These are phyloP conservation scores for Aquilaria sinensis DNA, from an alignment of 345 rosid species.

Conservation along the genomic window DNA sequence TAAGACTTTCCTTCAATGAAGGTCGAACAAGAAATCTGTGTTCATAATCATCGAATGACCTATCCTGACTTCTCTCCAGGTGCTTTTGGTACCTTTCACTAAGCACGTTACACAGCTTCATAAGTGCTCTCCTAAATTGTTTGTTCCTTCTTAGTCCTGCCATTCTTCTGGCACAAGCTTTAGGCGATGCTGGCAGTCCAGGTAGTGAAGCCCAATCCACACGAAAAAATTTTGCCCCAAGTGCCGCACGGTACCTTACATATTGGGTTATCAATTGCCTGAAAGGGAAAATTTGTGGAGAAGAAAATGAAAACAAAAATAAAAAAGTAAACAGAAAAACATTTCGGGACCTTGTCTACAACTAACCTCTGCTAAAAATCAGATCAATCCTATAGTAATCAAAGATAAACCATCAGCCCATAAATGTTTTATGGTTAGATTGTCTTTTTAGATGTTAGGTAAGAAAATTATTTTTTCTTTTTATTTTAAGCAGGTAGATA, in stretches of 20 bases:
- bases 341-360: not conserved
- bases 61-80: constrained; percentile 43
- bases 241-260: constrained; percentile 60
- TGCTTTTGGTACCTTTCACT: constrained; percentile 60
- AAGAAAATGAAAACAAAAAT: constrained; percentile 2
- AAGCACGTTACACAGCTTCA: constrained; percentile 78
- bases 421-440: not conserved
- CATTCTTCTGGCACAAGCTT: constrained; percentile 61
- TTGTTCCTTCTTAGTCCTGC: constrained; percentile 44
- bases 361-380: not conserved
- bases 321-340: constrained; percentile 2
- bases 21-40: constrained; percentile 28
- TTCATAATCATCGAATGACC: constrained; percentile 22
- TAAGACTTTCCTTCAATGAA: constrained; percentile 18
- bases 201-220: constrained; percentile 64
- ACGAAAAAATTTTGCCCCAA: constrained; percentile 79
- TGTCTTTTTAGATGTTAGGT: no score
- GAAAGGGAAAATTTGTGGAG: constrained; percentile 28
- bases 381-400: constrained; percentile 1
- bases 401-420: constrained; percentile 1
- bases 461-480: no score
- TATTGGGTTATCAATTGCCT: constrained; percentile 80
- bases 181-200: constrained; percentile 64
- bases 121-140: constrained; percentile 57
- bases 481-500: no score